A percentile compares a stretch with the other conserved stretches of the same genome.
phyloP scores from a whole-genome alignment of 768 basidiomycete species.

The Phlegmacium glaucopus region DNA sequence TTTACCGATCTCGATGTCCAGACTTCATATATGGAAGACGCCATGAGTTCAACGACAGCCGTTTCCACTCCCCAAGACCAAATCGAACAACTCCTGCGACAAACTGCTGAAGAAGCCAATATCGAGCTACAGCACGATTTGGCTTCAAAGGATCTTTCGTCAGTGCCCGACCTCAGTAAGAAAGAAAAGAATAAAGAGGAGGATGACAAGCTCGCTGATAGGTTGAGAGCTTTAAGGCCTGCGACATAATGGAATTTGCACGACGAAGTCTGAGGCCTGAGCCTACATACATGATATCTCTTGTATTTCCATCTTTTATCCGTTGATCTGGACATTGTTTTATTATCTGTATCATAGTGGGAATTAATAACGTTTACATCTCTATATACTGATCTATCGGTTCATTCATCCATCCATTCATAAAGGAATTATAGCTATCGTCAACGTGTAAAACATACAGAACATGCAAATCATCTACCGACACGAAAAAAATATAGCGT shows the following conservation, averaged over 20 bases:
- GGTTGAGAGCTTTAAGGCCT: constrained; percentile 85
- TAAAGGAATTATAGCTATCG: not conserved
- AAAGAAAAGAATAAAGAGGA: constrained; percentile 66
- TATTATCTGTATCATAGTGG: too few relatives aligned
- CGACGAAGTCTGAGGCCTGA: not conserved
- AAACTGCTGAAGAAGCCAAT: constrained; percentile 96
- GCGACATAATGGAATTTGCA: constrained; percentile 42
- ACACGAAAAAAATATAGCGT: not conserved
- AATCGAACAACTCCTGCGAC: constrained; percentile 86
- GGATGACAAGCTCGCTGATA: constrained; percentile 78
- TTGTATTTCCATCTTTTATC: constrained; percentile 3
- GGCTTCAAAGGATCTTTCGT: constrained; percentile 54
- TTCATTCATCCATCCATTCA: not conserved
- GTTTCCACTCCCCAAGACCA: constrained; percentile 96
- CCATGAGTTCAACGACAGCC: constrained; percentile 92
- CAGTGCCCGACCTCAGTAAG: constrained; percentile 50
- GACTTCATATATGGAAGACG: constrained; percentile 96
- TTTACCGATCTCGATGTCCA: constrained; percentile 98
- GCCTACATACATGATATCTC: not conserved
- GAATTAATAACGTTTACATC: too few relatives aligned
- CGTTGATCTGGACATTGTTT: too few relatives aligned
- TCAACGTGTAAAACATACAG: not conserved
- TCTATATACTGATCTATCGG: too few relatives aligned
- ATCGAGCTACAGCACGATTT: constrained; percentile 94
- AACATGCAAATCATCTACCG: not conserved